phyloP scores from a whole-genome alignment of 768 basidiomycete species.

The Lactifluus echinatus region DNA sequence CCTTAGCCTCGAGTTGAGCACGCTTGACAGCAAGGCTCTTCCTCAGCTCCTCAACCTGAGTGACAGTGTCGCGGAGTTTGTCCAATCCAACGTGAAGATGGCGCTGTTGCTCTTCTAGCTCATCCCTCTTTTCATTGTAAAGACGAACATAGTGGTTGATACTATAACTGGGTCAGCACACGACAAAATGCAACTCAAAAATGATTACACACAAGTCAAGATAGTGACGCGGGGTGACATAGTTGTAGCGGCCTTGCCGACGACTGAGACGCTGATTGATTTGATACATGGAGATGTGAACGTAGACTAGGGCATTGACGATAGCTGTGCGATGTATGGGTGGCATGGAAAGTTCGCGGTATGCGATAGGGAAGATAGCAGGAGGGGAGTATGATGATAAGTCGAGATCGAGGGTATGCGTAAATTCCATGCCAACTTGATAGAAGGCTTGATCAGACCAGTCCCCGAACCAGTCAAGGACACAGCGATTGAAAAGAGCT shows the following conservation, averaged over 20 bases:
- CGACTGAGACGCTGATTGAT: conserved; percentile 86
- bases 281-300: conserved; percentile 82
- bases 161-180: conserved; percentile 33
- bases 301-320: conserved; percentile 87
- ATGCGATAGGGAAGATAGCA: conserved; percentile 78
- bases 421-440: conserved; percentile 97
- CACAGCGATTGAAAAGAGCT: conserved; percentile 97
- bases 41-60: conserved; percentile 92
- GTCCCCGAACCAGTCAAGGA: conserved; percentile 98
- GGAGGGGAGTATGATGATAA: conserved; percentile 74
- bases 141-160: conserved; percentile 96
- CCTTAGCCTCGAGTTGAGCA: conserved; percentile 85
- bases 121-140: conserved; percentile 93
- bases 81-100: conserved; percentile 97
- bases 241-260: conserved; percentile 91
- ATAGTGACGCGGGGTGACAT: conserved; percentile 96
- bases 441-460: conserved; percentile 99
- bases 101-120: conserved; percentile 96
- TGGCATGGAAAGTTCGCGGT: conserved; percentile 76
- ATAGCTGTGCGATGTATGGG: conserved; percentile 86
- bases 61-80: conserved; percentile 91
- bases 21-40: conserved; percentile 93
- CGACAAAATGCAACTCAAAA: background rate
- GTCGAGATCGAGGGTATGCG: conserved; percentile 88
- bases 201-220: conserved; percentile 81